These are phyloP conservation scores for Lumnitzera littorea DNA, from an alignment of 345 rosid genomes.

Conservation along the genomic window DNA sequence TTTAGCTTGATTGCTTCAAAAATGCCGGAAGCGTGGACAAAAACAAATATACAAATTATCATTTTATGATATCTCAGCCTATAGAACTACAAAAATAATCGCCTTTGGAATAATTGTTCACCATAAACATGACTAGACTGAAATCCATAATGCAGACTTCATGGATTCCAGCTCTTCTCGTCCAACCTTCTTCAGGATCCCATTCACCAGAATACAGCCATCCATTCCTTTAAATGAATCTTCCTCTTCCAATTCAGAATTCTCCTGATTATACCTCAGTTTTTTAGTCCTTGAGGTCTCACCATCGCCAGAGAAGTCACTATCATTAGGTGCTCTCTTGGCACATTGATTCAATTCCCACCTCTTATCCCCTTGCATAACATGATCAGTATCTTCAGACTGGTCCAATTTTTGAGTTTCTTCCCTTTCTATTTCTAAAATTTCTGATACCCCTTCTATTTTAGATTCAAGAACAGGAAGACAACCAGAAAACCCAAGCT, in stretches of 20 bases:
- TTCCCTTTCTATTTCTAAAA: slow-evolving; percentile 16
- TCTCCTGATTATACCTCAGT: slow-evolving; percentile 21
- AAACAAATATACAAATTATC: too few relatives aligned
- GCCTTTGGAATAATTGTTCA: too few relatives aligned
- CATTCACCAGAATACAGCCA: slow-evolving; percentile 44
- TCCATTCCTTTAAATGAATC: slow-evolving; percentile 9
- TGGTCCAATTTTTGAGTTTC: background rate
- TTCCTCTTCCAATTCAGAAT: slow-evolving; percentile 9
- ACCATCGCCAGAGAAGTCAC: slow-evolving; percentile 8
- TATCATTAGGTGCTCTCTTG: slow-evolving; percentile 30
- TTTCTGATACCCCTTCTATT: background rate
- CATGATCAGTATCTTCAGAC: too few relatives aligned
- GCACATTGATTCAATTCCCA: slow-evolving; percentile 13
- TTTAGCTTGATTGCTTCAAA: too few relatives aligned
- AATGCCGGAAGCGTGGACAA: too few relatives aligned
- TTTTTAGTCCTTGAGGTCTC: slow-evolving; percentile 9
- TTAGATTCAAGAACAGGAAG: slow-evolving; percentile 50
- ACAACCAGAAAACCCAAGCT: slow-evolving; percentile 50
- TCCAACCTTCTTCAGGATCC: slow-evolving; percentile 46
- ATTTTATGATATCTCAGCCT: too few relatives aligned
- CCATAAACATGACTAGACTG: slow-evolving; percentile 15
- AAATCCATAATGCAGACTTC: slow-evolving; percentile 34
- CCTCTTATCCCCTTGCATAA: too few relatives aligned
- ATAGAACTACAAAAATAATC: too few relatives aligned
- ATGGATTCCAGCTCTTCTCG: slow-evolving; percentile 33